Base-by-base conservation (phyloP, 371 early-diverging fungal species). In the Encephalitozoon intestinalis region DNA sequence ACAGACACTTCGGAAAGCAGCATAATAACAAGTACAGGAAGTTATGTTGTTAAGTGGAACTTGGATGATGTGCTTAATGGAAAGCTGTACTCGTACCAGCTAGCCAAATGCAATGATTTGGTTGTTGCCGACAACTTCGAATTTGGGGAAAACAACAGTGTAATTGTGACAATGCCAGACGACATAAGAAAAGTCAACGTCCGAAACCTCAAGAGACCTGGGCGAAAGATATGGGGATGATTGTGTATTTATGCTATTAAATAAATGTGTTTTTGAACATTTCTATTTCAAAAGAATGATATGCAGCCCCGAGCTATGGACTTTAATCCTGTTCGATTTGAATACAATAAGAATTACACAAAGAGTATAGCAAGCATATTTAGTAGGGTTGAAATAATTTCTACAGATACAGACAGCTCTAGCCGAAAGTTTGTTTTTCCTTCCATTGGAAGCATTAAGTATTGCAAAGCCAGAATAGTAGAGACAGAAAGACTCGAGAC, bases 41-140 rank as follows among this genome's bases (percentile, higher is more conserved):
- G 90, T 11, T 93, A 88, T 83, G 90, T 95, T 40, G 88, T 96
- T 51, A 89, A 91, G 7, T 96, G 96, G 96, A 92, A 90, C 83
- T 89, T 96, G 80, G 84, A 89, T 41, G 87, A 89, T 12, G 91
- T 91, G 50, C 88, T 90, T 75, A 79, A 84, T 49, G 91, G 91
- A 0, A 87, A 90, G 41, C 81, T 87, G 4, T 86, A 88, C 77
- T 89, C 89, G 70, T 96, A 96, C 82, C 86, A 86, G 40, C 90
- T 96, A 79, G 91, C 91, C 80, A 87, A 89, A 79, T 92, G 91
- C 68, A 76, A 80, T 2, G 90, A 91, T 50, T 79, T 81, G 9
- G 89, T 96, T 23, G 91, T 94, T 1, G 90, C 92, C 9, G 93
- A 93, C 79, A 91, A 92, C 84, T 95, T 95, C 84, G 84, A 87